phyloP scores from a whole-genome alignment of 768 basidiomycete species.

The Psilocybe tampanensis region DNA sequence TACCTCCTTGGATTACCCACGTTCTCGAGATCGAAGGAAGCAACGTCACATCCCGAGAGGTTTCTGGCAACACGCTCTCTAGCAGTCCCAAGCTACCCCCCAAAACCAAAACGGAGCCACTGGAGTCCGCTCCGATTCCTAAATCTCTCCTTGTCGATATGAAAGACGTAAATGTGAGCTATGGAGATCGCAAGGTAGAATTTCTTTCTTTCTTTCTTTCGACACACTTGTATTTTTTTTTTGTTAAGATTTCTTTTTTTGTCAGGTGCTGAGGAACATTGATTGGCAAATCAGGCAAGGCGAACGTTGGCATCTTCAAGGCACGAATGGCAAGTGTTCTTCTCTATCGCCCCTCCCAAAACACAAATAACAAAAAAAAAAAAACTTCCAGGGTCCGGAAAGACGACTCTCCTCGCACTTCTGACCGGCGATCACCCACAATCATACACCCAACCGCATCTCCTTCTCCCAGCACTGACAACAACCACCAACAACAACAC shows the following conservation, averaged over 20 bases:
- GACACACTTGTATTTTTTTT: not conserved
- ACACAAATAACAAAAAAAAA: not conserved
- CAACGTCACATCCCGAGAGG: not conserved
- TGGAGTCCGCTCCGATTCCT: not conserved
- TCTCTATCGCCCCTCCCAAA: not conserved
- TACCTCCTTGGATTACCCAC: constrained; percentile 27
- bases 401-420: constrained; percentile 89
- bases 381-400: constrained; percentile 73
- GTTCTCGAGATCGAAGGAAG: constrained; percentile 22
- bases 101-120: constrained; percentile 3
- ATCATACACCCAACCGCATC: constrained; percentile 74
- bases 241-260: too few relatives aligned
- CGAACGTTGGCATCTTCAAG: constrained; percentile 89
- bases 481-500: too few relatives aligned
- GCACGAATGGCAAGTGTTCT: constrained; percentile 76
- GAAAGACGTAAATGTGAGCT: constrained; percentile 68
- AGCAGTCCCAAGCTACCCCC: not conserved
- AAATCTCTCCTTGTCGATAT: constrained; percentile 55
- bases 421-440: constrained; percentile 95
- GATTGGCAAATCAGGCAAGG: constrained; percentile 83
- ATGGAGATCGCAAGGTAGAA: constrained; percentile 62
- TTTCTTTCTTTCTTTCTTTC: not conserved
- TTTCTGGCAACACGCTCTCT: too few relatives aligned
- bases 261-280: constrained; percentile 80
- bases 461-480: constrained; percentile 32